These are phyloP conservation scores for Nemophila menziesii DNA, from an alignment of 257 asterid genomes.

Conservation along the genomic window DNA sequence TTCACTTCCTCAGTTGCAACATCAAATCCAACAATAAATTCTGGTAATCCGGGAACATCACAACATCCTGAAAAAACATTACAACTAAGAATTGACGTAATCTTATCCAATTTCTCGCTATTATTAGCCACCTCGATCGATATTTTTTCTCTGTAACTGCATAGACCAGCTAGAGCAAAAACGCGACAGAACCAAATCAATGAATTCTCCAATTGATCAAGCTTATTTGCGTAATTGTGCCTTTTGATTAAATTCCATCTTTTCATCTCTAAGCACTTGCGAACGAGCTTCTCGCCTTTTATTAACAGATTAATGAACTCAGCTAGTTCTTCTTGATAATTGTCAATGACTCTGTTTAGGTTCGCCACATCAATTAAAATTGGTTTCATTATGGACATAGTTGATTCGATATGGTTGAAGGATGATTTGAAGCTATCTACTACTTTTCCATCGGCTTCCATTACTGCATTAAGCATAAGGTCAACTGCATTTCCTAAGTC, in stretches of 20 bases:
- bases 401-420: slow-evolving; percentile 12
- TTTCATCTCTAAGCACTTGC: slow-evolving; percentile 15
- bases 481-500: slow-evolving; percentile 8
- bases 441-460: slow-evolving; percentile 8
- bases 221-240: slow-evolving; percentile 16
- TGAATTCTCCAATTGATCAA: slow-evolving; percentile 10
- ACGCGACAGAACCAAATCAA: slow-evolving; percentile 17
- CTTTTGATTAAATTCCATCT: slow-evolving; percentile 10
- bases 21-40: slow-evolving; percentile 18
- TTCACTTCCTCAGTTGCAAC: slow-evolving; percentile 17
- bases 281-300: slow-evolving; percentile 16
- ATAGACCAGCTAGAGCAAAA: slow-evolving; percentile 16
- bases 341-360: slow-evolving; percentile 12
- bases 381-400: slow-evolving; percentile 3
- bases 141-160: slow-evolving; percentile 19
- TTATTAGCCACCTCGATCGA: slow-evolving; percentile 6
- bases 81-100: neutral
- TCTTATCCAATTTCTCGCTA: slow-evolving; percentile 13
- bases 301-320: slow-evolving; percentile 3
- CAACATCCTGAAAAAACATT: slow-evolving; percentile 13
- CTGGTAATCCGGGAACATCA: slow-evolving; percentile 15
- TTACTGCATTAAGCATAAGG: neutral
- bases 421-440: slow-evolving; percentile 16
- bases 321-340: slow-evolving; percentile 10
- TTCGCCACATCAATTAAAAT: slow-evolving; percentile 19